These are phyloP conservation scores for Sporothrix dimorphospora DNA, from an alignment of 2,329 filamentous ascomycete species.

Conservation along the genomic window DNA sequence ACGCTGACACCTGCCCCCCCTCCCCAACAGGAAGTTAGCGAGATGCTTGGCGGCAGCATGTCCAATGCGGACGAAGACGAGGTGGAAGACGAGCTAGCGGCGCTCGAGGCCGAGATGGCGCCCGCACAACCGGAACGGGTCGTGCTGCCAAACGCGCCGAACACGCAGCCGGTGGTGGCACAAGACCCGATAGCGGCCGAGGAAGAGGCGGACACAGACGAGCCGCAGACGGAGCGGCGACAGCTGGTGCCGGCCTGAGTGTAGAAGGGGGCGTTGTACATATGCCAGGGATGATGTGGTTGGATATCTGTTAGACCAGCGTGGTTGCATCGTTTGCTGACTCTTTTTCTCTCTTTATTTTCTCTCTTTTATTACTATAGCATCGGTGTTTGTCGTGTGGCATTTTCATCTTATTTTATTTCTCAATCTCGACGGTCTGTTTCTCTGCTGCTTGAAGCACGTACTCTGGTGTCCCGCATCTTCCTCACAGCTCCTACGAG, in stretches of 20 bases:
- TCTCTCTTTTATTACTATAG: background rate
- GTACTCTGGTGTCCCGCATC: background rate
- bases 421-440: background rate
- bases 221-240: constrained; percentile 28
- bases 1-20: background rate
- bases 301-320: background rate
- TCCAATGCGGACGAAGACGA: constrained; percentile 96
- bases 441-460: background rate
- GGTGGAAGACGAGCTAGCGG: constrained; percentile 91
- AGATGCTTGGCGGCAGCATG: constrained; percentile 85
- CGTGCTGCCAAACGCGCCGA: constrained; percentile 63
- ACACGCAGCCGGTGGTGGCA: constrained; percentile 28
- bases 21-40: constrained; percentile 75
- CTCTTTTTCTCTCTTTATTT: background rate
- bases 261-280: background rate
- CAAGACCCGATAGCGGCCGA: background rate
- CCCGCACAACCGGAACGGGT: constrained; percentile 25
- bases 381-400: constrained; percentile 13
- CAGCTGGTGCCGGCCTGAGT: constrained; percentile 32
- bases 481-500: background rate
- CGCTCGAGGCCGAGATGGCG: constrained; percentile 67
- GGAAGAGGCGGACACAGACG: background rate
- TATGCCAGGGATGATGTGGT: background rate
- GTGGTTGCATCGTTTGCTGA: too few relatives aligned
- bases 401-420: background rate